phyloP scores from a whole-genome alignment of 192 early-diverging fungal species.

The Kappamyces sp. region DNA sequence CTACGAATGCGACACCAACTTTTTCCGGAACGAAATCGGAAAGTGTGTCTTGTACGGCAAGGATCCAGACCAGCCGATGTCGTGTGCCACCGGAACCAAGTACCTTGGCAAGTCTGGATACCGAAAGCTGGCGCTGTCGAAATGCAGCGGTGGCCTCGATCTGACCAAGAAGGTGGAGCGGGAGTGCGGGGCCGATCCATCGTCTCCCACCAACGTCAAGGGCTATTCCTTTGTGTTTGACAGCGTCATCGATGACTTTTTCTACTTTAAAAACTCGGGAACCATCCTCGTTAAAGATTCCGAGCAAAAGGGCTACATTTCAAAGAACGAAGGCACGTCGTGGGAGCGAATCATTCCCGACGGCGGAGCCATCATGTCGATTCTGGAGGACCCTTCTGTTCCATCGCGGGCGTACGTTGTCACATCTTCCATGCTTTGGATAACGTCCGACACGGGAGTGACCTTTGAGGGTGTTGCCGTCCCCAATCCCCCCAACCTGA shows the following conservation, averaged over 20 bases:
- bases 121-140: conserved; percentile 62
- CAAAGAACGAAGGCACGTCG: conserved; percentile 25
- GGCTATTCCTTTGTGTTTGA: conserved; percentile 17
- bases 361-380: conserved; percentile 17
- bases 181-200: conserved; percentile 53
- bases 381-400: conserved; percentile 28
- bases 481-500: conserved; percentile 13
- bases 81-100: conserved; percentile 59
- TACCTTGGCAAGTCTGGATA: conserved; percentile 79
- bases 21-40: conserved; percentile 63
- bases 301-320: conserved; percentile 13
- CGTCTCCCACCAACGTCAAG: conserved; percentile 19
- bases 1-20: conserved; percentile 85
- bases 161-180: conserved; percentile 55
- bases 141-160: conserved; percentile 71
- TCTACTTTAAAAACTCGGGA: conserved; percentile 36
- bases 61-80: conserved; percentile 69
- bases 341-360: conserved; percentile 25
- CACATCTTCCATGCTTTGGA: conserved; percentile 7
- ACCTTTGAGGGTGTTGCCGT: conserved; percentile 16
- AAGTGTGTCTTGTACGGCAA: conserved; percentile 60
- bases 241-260: conserved; percentile 23
- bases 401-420: conserved; percentile 28
- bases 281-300: conserved; percentile 25
- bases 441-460: conserved; percentile 24